Evolutionary conservation across 225 moss, liverwort and hornwort genomes (phyloP), one percentile per base, ranked within the genome.

Genomic region (Neckera pumila): DNA sequence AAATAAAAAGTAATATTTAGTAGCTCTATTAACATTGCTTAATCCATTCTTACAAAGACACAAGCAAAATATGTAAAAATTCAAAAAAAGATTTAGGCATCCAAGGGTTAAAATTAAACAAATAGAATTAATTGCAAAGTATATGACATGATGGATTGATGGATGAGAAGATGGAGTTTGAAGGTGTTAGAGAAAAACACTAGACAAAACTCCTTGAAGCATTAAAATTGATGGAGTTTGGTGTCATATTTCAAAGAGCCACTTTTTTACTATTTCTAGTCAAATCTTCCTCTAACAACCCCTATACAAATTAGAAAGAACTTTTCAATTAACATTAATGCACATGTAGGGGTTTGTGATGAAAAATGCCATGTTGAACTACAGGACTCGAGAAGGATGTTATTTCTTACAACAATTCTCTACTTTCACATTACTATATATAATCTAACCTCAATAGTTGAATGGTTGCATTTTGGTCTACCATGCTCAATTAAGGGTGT

Each of bases 101-200:
- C 11, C 47, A 47, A 47, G 11, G 47, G 47, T 12, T 47, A 47
- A 47, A 47, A 47, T 12, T 47, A 47, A 12, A 12, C 12, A 47
- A 47, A 47, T 47, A 47, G 47, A 47, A 12, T 47, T 47, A 47
- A 47, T 47, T 8, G 47, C 47, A 47, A 47, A 69, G 38, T 14
- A 2, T 7, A 25, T 69, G 8, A 40, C 23, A 69, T 38, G 23
- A 38, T 0, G 0, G 23, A 69, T 1, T 38, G 23, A 38, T 0
- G 0, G 23, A 69, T 1, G 1, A 69, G 6, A 13, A 69, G 14
- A 38, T 0, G 0, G 1, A 40, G 23, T 38, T 69, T 69, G 69
- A 69, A 1, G 40, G 7, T 38, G 7, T 40, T 0, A 14, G 2
- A 38, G 11, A 2, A 40, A n/a, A 23, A 38, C 4, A 69, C 0